Evolutionary conservation across 345 rosid genomes (phyloP).

Genomic region (Ceriops decandra): DNA sequence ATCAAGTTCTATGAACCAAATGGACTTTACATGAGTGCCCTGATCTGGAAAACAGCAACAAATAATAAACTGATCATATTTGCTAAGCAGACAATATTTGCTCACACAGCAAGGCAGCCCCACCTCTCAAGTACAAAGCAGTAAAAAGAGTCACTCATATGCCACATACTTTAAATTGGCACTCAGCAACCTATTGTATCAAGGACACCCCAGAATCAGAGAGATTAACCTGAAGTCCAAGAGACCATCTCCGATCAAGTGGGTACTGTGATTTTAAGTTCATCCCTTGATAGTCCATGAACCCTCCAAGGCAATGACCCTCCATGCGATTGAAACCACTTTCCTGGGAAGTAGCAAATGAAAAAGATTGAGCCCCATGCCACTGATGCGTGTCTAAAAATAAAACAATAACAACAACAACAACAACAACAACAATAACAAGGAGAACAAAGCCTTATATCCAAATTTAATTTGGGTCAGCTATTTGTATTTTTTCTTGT

Average conservation of each 20-base stretch:
- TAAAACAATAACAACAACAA: neutral
- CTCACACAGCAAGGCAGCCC: neutral
- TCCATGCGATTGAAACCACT: conserved; percentile 59
- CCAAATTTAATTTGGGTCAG: too few relatives aligned
- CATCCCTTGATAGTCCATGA: conserved; percentile 72
- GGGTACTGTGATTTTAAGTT: conserved; percentile 58
- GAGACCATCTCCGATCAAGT: conserved; percentile 83
- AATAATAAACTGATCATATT: neutral
- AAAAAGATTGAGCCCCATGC: neutral
- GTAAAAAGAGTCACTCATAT: neutral
- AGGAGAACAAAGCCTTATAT: neutral
- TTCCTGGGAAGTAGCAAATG: conserved; percentile 43
- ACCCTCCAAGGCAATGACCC: conserved; percentile 62
- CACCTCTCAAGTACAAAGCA: neutral
- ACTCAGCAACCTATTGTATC: neutral
- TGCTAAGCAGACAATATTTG: neutral
- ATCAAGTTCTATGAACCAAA: neutral
- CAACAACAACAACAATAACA: neutral
- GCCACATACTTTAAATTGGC: neutral
- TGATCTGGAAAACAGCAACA: neutral
- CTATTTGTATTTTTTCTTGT: too few relatives aligned
- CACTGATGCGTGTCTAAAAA: neutral
- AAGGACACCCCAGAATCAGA: conserved; percentile 1
- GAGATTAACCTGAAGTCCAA: conserved; percentile 84
- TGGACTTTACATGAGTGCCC: neutral